These are phyloP conservation scores for Ormosia semicastrata DNA, from an alignment of 306 rosid species.

Conservation along the genomic window DNA sequence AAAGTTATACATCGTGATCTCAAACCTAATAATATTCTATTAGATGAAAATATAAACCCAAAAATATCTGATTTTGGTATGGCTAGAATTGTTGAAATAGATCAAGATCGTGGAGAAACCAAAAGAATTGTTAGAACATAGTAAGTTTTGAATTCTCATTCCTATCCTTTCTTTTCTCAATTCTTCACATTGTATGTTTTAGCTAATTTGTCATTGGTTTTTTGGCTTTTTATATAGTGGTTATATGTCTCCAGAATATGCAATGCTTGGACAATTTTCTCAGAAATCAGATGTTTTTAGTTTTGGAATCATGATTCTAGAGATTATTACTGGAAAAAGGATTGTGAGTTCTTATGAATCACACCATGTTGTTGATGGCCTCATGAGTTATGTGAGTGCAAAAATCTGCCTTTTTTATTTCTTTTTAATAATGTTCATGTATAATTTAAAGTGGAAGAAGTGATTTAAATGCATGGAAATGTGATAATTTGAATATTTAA, in stretches of 20 bases:
- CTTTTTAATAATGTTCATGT: neutral
- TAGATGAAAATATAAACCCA: slow-evolving; percentile 42
- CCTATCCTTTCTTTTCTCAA: neutral
- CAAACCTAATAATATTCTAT: slow-evolving; percentile 49
- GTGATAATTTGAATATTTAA: neutral
- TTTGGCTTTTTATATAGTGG: slow-evolving; percentile 5
- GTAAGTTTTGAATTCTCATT: slow-evolving; percentile 34
- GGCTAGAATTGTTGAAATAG: slow-evolving; percentile 39
- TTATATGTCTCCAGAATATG: slow-evolving; percentile 44
- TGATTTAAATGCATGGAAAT: neutral
- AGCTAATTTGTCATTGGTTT: neutral
- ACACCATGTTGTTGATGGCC: neutral
- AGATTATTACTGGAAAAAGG: slow-evolving; percentile 42
- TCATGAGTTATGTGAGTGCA: slow-evolving; percentile 29
- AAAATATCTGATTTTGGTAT: slow-evolving; percentile 59
- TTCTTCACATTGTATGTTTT: neutral
- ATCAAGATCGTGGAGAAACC: slow-evolving; percentile 34
- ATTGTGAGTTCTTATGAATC: neutral
- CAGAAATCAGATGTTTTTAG: slow-evolving; percentile 48
- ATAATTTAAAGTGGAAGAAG: too few relatives aligned
- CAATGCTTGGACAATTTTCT: slow-evolving; percentile 42
- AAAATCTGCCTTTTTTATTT: neutral
- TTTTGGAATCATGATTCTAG: slow-evolving; percentile 41
- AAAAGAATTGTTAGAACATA: slow-evolving; percentile 44
- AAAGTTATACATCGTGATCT: slow-evolving; percentile 56